Evolutionary conservation across 169 alveolate genomes (phyloP).

Genomic region (Cryptosporidium sp.): DNA sequence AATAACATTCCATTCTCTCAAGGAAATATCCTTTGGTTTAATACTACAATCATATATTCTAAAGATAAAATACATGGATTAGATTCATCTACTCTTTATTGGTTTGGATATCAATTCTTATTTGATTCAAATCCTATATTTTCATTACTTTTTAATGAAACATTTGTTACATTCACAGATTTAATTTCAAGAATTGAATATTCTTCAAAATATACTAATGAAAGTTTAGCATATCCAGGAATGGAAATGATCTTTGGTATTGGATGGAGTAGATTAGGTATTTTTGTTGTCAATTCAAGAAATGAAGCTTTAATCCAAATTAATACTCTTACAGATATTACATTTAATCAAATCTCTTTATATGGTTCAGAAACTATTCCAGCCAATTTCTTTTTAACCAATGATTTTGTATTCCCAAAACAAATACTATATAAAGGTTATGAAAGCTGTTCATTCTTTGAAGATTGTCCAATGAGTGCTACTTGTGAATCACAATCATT

Average conservation of each 20-base stretch:
- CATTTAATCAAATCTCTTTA: slow-evolving; percentile 7
- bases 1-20: slow-evolving; percentile 10
- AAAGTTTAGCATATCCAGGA: slow-evolving; percentile 4
- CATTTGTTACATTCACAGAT: slow-evolving; percentile 9
- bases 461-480: slow-evolving; percentile 41
- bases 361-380: slow-evolving; percentile 1
- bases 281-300: slow-evolving; percentile 16
- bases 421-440: slow-evolving; percentile 43
- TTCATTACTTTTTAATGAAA: slow-evolving; percentile 37
- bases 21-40: slow-evolving; percentile 39
- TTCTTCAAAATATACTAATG: slow-evolving; percentile 36
- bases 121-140: slow-evolving; percentile 17
- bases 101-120: slow-evolving; percentile 45
- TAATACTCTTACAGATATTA: slow-evolving; percentile 24
- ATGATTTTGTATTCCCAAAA: slow-evolving; percentile 28
- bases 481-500: slow-evolving; percentile 37
- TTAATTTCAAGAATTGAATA: background rate
- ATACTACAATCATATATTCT: slow-evolving; percentile 5
- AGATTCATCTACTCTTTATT: slow-evolving; percentile 19
- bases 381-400: slow-evolving; percentile 8
- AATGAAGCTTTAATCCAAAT: slow-evolving; percentile 31
- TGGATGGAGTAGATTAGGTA: slow-evolving; percentile 60
- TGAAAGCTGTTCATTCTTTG: slow-evolving; percentile 50
- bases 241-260: slow-evolving; percentile 29
- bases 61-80: slow-evolving; percentile 11